Evolutionary conservation across 2,329 filamentous ascomycete genomes (phyloP), one percentile per base, ranked within the genome.

Genomic region (Monosporascus sp.): DNA sequence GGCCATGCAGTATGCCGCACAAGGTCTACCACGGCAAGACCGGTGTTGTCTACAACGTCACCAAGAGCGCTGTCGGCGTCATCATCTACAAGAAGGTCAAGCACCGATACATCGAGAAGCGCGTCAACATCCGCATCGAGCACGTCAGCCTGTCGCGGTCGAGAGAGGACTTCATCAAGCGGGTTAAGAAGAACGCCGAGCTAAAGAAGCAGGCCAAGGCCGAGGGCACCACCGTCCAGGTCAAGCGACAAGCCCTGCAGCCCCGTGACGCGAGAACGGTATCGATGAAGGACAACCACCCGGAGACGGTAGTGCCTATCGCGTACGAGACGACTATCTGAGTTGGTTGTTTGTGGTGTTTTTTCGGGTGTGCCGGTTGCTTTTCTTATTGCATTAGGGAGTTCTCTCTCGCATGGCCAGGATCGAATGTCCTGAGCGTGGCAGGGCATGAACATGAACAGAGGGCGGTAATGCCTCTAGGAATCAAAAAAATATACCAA

Each of bases 11-110:
- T 83, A 94, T 96, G 90, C 92, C 93, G 70, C 91, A 92, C 88
- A 97, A 97, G 86, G 89, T 96, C 80, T 97, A 96, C 88, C 92
- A 97, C 85, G 94, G 93, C 73, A 97, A 97, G 89, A 96, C 92
- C 62, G 91, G 91, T 74, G 89, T 96, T 70, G 81, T 96, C 79
- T 96, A 96, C 89, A 99, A 99, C 84, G 94, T 99, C 71, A 94
- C 93, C 80, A 96, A 97, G 87, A 89, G 85, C 70, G 89, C 94
- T 64, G 91, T 99, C 74, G 94, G 94, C 72, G 89, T 99, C 77
- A 97, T 99, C 81, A 89, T 99, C 80, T 93, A 96, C 89, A 97
- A 96, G 87, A 90, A 95, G 78, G 94, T 99, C 76, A 91, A 92
- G 81, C 94, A 97, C 88, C 89, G 93, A 73, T 99, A 97, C 87